phyloP scores from a whole-genome alignment of 805 yeast species.

The Pichia rugopelliculosa region DNA sequence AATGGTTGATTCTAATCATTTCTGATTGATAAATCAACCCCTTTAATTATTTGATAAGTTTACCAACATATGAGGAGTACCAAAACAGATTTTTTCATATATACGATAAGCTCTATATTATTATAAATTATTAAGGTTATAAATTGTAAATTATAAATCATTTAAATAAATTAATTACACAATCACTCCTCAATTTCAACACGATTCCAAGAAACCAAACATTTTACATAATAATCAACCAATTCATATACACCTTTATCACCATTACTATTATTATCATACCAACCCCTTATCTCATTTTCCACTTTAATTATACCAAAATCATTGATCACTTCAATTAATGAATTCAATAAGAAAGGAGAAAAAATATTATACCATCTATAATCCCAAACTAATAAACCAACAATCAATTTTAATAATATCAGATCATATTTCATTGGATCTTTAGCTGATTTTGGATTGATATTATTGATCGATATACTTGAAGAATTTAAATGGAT shows the following conservation, averaged over 20 bases:
- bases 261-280: conserved; percentile 40
- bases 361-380: conserved; percentile 95
- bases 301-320: conserved; percentile 76
- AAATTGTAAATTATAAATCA: too few species aligned
- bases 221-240: conserved; percentile 44
- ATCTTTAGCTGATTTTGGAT: conserved; percentile 1
- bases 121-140: too few species aligned
- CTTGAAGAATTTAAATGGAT: neutral
- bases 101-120: too few species aligned
- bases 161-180: neutral
- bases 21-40: too few species aligned
- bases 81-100: too few species aligned
- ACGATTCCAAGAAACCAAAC: conserved; percentile 38
- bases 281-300: conserved; percentile 62
- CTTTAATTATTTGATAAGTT: too few species aligned
- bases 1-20: too few species aligned
- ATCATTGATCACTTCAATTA: conserved; percentile 57
- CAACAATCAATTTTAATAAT: conserved; percentile 63
- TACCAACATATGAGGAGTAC: too few species aligned
- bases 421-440: conserved; percentile 38
- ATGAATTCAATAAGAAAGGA: conserved; percentile 50
- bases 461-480: neutral
- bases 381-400: conserved; percentile 93
- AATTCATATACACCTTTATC: conserved; percentile 52
- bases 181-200: conserved; percentile 26